Conservation (phyloP, 1,284 basidiomycete species). For the Microbotryum silenes-acaulis region DNA sequence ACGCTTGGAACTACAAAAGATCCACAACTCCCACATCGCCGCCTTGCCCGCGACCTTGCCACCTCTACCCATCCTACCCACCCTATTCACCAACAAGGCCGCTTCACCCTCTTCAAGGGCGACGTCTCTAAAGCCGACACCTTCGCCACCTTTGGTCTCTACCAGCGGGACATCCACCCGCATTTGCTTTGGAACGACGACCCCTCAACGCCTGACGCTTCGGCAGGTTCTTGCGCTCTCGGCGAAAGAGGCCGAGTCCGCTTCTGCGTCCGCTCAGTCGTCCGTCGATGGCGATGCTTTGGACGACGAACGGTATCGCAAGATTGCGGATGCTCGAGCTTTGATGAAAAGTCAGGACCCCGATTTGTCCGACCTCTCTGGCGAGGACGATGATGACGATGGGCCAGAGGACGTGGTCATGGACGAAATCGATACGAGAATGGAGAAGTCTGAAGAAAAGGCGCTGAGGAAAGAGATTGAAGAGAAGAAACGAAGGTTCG, state of each 20-base stretch:
- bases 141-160: neutral
- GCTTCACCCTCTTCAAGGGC: neutral
- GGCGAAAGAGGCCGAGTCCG: slow-evolving; percentile 12
- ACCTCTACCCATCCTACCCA: too few relatives aligned
- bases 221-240: slow-evolving; percentile 27
- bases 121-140: neutral
- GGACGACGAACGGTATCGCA: too few relatives aligned
- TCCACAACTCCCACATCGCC: too few relatives aligned
- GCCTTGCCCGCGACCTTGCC: too few relatives aligned
- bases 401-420: slow-evolving; percentile 4
- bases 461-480: slow-evolving; percentile 27
- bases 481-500: neutral
- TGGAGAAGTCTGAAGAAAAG: slow-evolving; percentile 27
- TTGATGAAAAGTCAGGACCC: neutral
- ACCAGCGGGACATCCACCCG: neutral
- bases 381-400: neutral
- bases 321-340: too few relatives aligned
- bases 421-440: slow-evolving; percentile 13
- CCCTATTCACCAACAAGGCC: too few relatives aligned
- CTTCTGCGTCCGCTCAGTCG: neutral
- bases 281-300: too few relatives aligned
- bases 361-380: slow-evolving; percentile 2
- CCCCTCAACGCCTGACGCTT: slow-evolving; percentile 12
- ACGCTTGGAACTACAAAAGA: too few relatives aligned
- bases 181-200: neutral